phyloP scores from a whole-genome alignment of 2,329 filamentous ascomycete genomes.

The Orbilia brochopaga region DNA sequence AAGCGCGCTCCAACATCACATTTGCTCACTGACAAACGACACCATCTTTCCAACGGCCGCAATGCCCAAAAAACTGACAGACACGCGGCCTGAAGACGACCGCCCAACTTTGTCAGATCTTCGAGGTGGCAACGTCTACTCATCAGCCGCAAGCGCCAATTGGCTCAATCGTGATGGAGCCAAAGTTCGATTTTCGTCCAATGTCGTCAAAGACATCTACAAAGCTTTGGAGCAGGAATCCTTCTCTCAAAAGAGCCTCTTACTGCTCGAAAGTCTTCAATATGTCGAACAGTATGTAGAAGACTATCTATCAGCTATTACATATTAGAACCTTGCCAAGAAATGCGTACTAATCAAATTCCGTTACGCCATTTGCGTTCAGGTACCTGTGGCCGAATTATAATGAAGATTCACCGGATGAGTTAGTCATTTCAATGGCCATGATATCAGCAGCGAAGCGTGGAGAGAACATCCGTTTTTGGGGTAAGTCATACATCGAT shows the following conservation, averaged over 20 bases:
- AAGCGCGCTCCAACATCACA: not conserved
- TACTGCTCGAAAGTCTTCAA: constrained; percentile 87
- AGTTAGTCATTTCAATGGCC: constrained; percentile 85
- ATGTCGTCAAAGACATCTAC: constrained; percentile 88
- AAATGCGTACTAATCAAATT: not conserved
- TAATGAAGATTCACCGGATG: constrained; percentile 83
- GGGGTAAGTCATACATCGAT: constrained; percentile 66
- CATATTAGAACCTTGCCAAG: not conserved
- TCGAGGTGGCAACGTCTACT: constrained; percentile 74
- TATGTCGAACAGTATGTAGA: constrained; percentile 75
- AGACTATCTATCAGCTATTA: constrained; percentile 1
- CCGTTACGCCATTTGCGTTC: constrained; percentile 32
- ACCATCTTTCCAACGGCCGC: not conserved
- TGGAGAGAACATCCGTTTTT: constrained; percentile 83
- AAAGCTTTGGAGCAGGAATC: constrained; percentile 80
- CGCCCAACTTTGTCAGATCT: constrained; percentile 72
- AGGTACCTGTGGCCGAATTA: constrained; percentile 96
- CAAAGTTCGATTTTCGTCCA: constrained; percentile 71
- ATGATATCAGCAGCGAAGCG: constrained; percentile 87
- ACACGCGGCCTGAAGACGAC: constrained; percentile 58
- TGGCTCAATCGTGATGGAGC: constrained; percentile 71
- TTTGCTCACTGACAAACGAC: not conserved
- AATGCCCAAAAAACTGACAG: constrained; percentile 16
- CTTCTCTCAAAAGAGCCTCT: constrained; percentile 77
- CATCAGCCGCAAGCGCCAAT: constrained; percentile 78